Conservation (phyloP, 148 eudicot species). For the Rhododendron molle region DNA sequence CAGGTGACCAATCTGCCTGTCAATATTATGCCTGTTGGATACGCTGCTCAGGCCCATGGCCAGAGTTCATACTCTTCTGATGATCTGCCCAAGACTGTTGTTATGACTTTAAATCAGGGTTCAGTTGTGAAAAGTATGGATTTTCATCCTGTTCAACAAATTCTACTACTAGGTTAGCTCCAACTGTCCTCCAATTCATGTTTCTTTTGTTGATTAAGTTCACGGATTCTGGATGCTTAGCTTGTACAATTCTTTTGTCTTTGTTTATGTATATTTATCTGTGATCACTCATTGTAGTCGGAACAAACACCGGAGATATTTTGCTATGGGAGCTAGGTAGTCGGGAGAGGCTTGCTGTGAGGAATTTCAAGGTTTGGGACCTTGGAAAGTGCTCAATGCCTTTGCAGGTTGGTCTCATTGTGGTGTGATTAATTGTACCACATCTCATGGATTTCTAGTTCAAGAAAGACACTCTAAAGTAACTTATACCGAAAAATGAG, state of each 20-base stretch:
- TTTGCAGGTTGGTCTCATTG: conserved; percentile 42
- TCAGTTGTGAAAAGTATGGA: conserved; percentile 88
- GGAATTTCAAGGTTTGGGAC: conserved; percentile 89
- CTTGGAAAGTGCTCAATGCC: conserved; percentile 52
- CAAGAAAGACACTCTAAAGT: background rate
- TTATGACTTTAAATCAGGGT: conserved; percentile 73
- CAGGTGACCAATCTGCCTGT: conserved; percentile 67
- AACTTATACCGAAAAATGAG: background rate
- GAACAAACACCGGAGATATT: conserved; percentile 76
- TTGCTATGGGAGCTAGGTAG: conserved; percentile 83
- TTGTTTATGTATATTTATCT: conserved; percentile 7
- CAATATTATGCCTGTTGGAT: conserved; percentile 69
- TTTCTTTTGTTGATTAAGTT: background rate
- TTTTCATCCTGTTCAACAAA: conserved; percentile 81
- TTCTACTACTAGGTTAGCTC: conserved; percentile 74
- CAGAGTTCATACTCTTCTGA: conserved; percentile 69
- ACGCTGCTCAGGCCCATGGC: conserved; percentile 59
- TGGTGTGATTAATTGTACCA: background rate
- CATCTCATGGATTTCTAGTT: background rate
- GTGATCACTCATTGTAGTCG: conserved; percentile 45
- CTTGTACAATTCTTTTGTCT: background rate
- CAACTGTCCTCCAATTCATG: background rate
- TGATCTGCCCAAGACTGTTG: conserved; percentile 74
- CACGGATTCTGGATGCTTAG: background rate
- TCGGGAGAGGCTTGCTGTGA: conserved; percentile 59